These are phyloP conservation scores for Aspergillus ellipticus DNA, from an alignment of 495 filamentous ascomycete species.

Conservation along the genomic window DNA sequence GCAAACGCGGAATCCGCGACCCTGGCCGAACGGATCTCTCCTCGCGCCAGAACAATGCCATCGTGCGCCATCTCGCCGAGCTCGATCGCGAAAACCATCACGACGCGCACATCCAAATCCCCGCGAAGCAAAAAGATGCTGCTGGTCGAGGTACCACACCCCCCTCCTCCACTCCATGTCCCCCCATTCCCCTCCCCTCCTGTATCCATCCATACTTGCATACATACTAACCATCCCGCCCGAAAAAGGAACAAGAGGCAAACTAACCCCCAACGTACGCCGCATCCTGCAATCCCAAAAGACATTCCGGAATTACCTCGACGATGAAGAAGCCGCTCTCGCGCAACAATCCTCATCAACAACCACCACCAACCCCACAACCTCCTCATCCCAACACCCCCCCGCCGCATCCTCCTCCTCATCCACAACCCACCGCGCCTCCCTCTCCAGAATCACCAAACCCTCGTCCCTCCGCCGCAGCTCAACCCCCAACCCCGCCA, in stretches of 20 bases:
- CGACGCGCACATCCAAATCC: conserved; percentile 66
- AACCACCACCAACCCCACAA: conserved; percentile 27
- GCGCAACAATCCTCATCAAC: conserved; percentile 40
- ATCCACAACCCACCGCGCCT: conserved; percentile 17
- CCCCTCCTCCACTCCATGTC: background rate
- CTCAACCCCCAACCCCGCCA: conserved; percentile 32
- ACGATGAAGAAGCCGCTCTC: conserved; percentile 76
- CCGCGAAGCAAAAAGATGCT: conserved; percentile 49
- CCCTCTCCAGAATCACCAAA: conserved; percentile 19
- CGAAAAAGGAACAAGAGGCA: conserved; percentile 34
- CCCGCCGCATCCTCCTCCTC: background rate
- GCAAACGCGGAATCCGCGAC: conserved; percentile 63
- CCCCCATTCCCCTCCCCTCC: too few relatives aligned
- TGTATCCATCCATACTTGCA: too few relatives aligned
- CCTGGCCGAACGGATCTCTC: conserved; percentile 57
- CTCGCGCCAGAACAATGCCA: conserved; percentile 70
- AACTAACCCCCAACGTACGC: conserved; percentile 76
- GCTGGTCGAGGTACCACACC: conserved; percentile 37
- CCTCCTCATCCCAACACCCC: background rate
- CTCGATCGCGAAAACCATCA: conserved; percentile 76
- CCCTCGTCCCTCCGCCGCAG: conserved; percentile 22
- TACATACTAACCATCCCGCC: background rate
- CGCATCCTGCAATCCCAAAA: conserved; percentile 89
- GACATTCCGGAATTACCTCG: conserved; percentile 85
- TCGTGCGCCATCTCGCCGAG: conserved; percentile 70